Base-by-base conservation (phyloP, 371 early-diverging fungal genomes). In the Mortierella sp. region DNA sequence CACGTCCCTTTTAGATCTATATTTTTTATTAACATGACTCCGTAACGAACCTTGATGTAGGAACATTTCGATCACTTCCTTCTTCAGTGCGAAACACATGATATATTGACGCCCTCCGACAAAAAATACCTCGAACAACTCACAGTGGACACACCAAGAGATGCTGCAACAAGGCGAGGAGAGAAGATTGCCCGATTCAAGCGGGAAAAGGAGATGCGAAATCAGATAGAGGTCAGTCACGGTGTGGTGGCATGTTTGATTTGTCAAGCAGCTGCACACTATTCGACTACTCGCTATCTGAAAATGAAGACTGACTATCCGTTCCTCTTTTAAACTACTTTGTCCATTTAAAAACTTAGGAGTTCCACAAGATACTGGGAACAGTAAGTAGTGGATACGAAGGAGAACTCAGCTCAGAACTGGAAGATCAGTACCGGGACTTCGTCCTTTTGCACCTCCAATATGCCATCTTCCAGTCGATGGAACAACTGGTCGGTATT, bases 151-250 rank as follows among this genome's bases (percentile, higher is more conserved):
- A 54, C 56, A 12, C 72, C 54, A 34, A 52, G 54, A 28, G 79
- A 79, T 64, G 55, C 81, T 50, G 64, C 87, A 63, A 81, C 85
- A 67, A 62, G 68, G 42, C 84, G 95, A 21, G 84, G 83, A 23
- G 88, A 87, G 55, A 94, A 93, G 70, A 94, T 95, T 72, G 89
- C 86, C 9, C 83, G 90, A 8, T 93, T 82, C 78, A 93, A 92
- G 55, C 84, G 90, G 19, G 93, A 93, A 66, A 89, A 88, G 64
- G 91, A 82, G 17, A 78, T 84, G 28, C 83, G 87, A 56, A 72
- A 79, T 39, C 85, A 85, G 56, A 79, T 92, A 42, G 72, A 87
- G 67, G 83, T 79, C 47, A 26, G 58, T 56, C 19, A 2, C 9
- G n/a, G n/a, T n/a, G n/a, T n/a, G n/a, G n/a, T n/a, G n/a, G n/a